Conservation (phyloP, 129 eudicot genomes). For the Tagetes patula region DNA sequence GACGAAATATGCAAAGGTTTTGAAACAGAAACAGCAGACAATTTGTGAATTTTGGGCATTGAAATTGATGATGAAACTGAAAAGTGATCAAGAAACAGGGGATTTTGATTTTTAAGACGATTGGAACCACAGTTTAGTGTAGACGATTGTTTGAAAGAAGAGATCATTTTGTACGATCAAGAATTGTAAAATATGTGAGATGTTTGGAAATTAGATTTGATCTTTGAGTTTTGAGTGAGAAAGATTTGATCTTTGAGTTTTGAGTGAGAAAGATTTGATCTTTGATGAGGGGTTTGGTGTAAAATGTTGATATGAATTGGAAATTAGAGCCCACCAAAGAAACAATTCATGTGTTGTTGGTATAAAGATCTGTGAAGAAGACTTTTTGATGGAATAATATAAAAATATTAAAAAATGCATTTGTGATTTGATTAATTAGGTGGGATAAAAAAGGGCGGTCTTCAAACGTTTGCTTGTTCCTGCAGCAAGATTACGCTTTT, state of each 20-base stretch:
- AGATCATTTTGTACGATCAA: constrained; percentile 27
- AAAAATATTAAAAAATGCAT: not conserved
- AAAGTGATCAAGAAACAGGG: constrained; percentile 14
- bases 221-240: constrained; percentile 11
- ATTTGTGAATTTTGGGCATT: constrained; percentile 14
- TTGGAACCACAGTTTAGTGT: not conserved
- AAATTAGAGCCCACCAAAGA: constrained; percentile 16
- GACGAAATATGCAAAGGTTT: constrained; percentile 43
- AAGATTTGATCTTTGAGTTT: not conserved
- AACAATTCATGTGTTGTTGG: constrained; percentile 18
- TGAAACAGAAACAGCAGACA: constrained; percentile 13
- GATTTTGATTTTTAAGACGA: constrained; percentile 11
- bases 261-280: constrained; percentile 14
- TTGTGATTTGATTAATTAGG: constrained; percentile 1
- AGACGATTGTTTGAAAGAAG: constrained; percentile 25
- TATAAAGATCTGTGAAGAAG: constrained; percentile 32
- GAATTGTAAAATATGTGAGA: not conserved
- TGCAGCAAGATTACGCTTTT: constrained; percentile 16
- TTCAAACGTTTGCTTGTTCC: constrained; percentile 24
- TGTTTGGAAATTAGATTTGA: not conserved
- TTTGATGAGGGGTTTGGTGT: constrained; percentile 30
- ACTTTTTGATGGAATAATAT: constrained; percentile 12
- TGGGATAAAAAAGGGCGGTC: constrained; percentile 29
- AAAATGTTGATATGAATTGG: constrained; percentile 13
- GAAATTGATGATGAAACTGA: constrained; percentile 25